Conservation (phyloP, 2,329 filamentous ascomycete species). For the Paraphoma chrysanthemicola region DNA sequence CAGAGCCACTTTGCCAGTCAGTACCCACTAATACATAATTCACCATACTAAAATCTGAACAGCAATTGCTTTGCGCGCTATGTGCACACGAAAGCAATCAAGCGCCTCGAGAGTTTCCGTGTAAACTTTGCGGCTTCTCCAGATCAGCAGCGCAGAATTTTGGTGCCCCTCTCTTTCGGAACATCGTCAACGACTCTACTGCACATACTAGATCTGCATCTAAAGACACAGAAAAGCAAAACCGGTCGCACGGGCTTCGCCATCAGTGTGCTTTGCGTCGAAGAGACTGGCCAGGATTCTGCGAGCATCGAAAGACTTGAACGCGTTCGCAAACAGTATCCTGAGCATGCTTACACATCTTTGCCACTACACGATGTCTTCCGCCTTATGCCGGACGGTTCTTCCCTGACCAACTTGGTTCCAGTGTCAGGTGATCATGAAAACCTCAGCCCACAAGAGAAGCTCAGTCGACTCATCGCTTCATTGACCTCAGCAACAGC, state of each 20-base stretch:
- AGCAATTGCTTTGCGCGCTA: constrained; percentile 81
- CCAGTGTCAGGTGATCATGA: constrained; percentile 4
- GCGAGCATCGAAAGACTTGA: constrained; percentile 17
- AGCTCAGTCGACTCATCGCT: constrained; percentile 62
- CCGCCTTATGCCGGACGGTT: constrained; percentile 26
- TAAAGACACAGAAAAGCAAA: constrained; percentile 69
- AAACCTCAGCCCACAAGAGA: constrained; percentile 15
- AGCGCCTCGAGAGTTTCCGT: constrained; percentile 74
- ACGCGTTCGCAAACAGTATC: constrained; percentile 65
- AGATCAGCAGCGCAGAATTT: constrained; percentile 61
- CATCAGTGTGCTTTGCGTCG: constrained; percentile 62
- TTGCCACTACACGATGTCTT: constrained; percentile 69
- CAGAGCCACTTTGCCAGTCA: constrained; percentile 67
- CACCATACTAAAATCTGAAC: constrained; percentile 15
- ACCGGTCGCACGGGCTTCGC: constrained; percentile 72
- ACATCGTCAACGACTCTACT: constrained; percentile 80
- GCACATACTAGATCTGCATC: constrained; percentile 75
- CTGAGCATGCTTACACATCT: constrained; percentile 68
- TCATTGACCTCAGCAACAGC: constrained; percentile 77
- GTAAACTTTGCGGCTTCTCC: constrained; percentile 54
- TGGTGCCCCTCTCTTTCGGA: constrained; percentile 84
- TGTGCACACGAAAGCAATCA: constrained; percentile 78
- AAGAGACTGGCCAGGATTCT: constrained; percentile 39
- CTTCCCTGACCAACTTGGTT: constrained; percentile 27
- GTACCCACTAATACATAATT: constrained; percentile 19